A percentile compares a stretch with the other conserved stretches of the same genome.
Evolutionary conservation across 2,329 filamentous ascomycete genomes (phyloP).

Genomic region (Talaromyces sp.): DNA sequence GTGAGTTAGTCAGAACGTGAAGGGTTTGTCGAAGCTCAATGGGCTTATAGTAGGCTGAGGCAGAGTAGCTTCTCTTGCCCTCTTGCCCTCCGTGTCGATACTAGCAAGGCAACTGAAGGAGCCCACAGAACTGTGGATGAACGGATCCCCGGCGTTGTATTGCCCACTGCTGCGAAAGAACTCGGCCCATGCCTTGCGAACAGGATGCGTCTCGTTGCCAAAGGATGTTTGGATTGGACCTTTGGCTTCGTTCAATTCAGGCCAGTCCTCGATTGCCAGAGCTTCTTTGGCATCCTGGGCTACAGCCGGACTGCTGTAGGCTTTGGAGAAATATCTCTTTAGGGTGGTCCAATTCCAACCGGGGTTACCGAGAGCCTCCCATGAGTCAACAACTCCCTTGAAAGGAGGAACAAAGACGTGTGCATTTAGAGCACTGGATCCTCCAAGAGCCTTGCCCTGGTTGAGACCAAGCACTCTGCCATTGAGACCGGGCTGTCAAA

Average conservation of each 20-base stretch:
- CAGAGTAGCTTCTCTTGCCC: conserved; percentile 16
- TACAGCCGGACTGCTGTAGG: conserved; percentile 19
- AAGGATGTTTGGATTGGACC: background rate
- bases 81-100: background rate
- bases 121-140: background rate
- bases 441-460: conserved; percentile 16
- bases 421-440: conserved; percentile 33
- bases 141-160: background rate
- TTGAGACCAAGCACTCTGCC: conserved; percentile 15
- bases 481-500: conserved; percentile 15
- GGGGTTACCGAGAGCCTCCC: conserved; percentile 35
- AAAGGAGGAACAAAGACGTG: conserved; percentile 22
- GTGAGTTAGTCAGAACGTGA: conserved; percentile 17
- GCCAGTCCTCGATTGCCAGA: background rate
- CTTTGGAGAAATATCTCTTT: conserved; percentile 33
- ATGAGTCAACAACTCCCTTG: conserved; percentile 29
- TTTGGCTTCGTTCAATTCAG: background rate
- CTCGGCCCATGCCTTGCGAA: background rate
- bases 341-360: conserved; percentile 34
- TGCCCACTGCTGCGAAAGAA: background rate
- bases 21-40: conserved; percentile 16
- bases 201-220: background rate
- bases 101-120: background rate
- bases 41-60: conserved; percentile 15
- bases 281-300: background rate